Evolutionary conservation across 805 yeast species (phyloP).

Genomic region (Hanseniaspora clermontiae): DNA sequence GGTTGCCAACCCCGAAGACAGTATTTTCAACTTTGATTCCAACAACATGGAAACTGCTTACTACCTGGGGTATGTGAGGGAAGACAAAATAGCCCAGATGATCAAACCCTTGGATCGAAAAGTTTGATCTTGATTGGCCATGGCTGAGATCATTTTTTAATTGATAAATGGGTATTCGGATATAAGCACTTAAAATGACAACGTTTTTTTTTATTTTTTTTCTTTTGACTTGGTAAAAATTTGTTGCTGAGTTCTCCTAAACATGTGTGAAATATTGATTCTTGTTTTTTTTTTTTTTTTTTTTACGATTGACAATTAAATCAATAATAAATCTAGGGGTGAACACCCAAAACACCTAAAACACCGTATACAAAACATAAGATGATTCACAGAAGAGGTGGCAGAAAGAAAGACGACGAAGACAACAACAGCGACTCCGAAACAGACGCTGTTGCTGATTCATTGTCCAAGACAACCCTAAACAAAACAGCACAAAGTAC

Average conservation of each 20-base stretch:
- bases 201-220: neutral
- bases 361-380: neutral
- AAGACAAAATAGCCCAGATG: conserved; percentile 37
- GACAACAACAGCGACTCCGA: conserved; percentile 13
- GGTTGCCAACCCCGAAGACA: conserved; percentile 41
- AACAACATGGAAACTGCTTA: conserved; percentile 89
- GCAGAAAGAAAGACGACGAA: conserved; percentile 19
- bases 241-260: neutral
- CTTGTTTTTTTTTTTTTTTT: too few species aligned
- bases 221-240: too few species aligned
- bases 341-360: conserved; percentile 15
- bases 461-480: neutral
- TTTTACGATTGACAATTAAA: too few species aligned
- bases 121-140: conserved; percentile 34
- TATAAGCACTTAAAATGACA: conserved; percentile 17
- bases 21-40: conserved; percentile 51
- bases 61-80: conserved; percentile 70
- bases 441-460: neutral
- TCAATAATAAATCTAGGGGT: neutral
- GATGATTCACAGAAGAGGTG: conserved; percentile 15
- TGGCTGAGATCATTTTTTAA: too few species aligned
- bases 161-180: conserved; percentile 36
- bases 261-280: neutral
- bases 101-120: conserved; percentile 57
- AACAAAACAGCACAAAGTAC: conserved; percentile 6